phyloP scores from a whole-genome alignment of 805 yeast species.

The Yueomyces sp. region DNA sequence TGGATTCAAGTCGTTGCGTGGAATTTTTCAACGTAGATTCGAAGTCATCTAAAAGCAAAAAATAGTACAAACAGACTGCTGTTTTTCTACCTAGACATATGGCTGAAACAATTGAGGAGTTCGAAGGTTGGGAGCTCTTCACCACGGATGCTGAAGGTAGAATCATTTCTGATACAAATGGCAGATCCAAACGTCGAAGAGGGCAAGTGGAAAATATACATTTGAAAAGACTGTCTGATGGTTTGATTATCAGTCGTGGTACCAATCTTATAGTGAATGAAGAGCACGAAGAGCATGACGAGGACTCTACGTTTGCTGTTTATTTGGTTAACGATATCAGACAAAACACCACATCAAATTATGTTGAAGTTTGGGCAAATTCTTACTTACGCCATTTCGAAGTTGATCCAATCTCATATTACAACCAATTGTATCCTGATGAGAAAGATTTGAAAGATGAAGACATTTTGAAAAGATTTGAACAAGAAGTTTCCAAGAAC shows the following conservation, averaged over 20 bases:
- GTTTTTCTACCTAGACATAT: constrained; percentile 2
- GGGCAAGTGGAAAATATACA: constrained; percentile 11
- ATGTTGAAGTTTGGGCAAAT: constrained; percentile 34
- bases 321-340: constrained; percentile 39
- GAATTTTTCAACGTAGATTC: no score
- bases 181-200: constrained; percentile 12
- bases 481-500: constrained; percentile 16
- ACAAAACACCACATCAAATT: constrained; percentile 34
- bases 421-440: constrained; percentile 13
- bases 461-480: constrained; percentile 8
- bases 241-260: constrained; percentile 37
- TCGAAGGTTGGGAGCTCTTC: constrained; percentile 20
- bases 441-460: constrained; percentile 6
- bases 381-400: constrained; percentile 35
- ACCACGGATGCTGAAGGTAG: constrained; percentile 18
- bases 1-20: no score
- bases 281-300: constrained; percentile 1
- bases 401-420: constrained; percentile 21
- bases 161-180: constrained; percentile 5
- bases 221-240: constrained; percentile 33
- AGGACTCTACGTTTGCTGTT: constrained; percentile 21
- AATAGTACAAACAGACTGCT: no score
- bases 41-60: no score
- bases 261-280: constrained; percentile 34
- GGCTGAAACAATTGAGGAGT: constrained; percentile 14